Evolutionary conservation across 805 yeast genomes (phyloP), one percentile per base, ranked within the genome.

Genomic region (Pichia heedii): DNA sequence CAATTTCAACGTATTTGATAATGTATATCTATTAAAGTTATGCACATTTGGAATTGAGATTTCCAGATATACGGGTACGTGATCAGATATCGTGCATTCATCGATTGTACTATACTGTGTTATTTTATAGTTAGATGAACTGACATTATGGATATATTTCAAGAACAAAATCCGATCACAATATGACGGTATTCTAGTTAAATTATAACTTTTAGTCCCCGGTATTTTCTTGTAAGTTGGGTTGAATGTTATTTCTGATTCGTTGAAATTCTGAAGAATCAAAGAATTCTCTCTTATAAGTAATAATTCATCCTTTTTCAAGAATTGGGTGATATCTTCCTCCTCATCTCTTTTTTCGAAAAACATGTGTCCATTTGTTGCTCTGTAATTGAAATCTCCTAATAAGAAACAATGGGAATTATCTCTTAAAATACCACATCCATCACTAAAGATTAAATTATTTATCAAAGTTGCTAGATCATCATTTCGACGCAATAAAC

Each of bases 341-440:
- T 38, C 36, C 5, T 37, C 40, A 5, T 27, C 40, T 16, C 18
- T 39, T 1, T 38, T 36, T 18, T 19, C 33, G 21, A 24, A 9
- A 37, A 45, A 48, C 12, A 10, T 13, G 12, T 24, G 27, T 3
- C 43, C 60, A 8, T 59, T 59, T 1, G 55, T 50, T 18, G 82
- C 73, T 36, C 97, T 68, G 60, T 84, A 89, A 57, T 89, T 89
- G 53, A 89, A 66, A 61, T 89, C 97, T 0, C 97, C 97, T 70
- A 85, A 63, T 41, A 88, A 59, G 54, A 88, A 81, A 5, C 80
- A 62, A 56, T 84, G 95, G 11, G 71, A 53, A 1, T 61, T 51
- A 0, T 79, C 77, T 47, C 73, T 73, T 36, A 79, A 56, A 22
- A 74, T 61, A 21, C 77, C 72, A 53, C 60, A 69, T 4, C 77